phyloP scores from a whole-genome alignment of 1,284 basidiomycete species.

The Cutaneotrichosporon cutaneum region DNA sequence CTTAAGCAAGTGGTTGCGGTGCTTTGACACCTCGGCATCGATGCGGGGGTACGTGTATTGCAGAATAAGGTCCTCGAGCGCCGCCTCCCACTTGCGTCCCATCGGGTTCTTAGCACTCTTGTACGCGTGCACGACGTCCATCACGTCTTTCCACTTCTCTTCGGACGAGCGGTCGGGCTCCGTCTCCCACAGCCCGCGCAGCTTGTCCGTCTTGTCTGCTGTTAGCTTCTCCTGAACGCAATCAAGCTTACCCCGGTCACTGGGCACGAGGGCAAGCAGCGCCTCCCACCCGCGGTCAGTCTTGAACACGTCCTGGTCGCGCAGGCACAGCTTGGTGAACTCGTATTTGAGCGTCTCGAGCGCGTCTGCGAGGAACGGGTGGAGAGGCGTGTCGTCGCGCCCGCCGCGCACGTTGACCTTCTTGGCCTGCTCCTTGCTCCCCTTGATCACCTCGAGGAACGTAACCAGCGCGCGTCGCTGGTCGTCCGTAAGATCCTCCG shows the following conservation, averaged over 20 bases:
- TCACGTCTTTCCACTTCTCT: conserved; percentile 71
- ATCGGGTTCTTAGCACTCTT: neutral
- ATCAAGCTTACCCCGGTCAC: conserved; percentile 55
- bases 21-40: conserved; percentile 95
- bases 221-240: neutral
- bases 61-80: conserved; percentile 81
- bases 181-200: conserved; percentile 66
- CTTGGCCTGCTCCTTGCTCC: conserved; percentile 77
- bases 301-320: conserved; percentile 83
- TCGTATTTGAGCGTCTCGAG: conserved; percentile 59
- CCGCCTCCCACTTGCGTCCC: conserved; percentile 43
- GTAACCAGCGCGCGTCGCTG: conserved; percentile 81
- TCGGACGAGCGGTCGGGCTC: conserved; percentile 62
- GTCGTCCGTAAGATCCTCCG: conserved; percentile 86
- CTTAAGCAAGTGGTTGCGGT: conserved; percentile 96
- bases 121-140: neutral
- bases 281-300: conserved; percentile 69
- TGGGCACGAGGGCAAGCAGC: conserved; percentile 71
- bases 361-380: conserved; percentile 67
- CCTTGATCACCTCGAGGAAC: conserved; percentile 82
- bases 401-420: conserved; percentile 68
- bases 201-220: conserved; percentile 53
- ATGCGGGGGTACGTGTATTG: conserved; percentile 96
- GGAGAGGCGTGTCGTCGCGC: conserved; percentile 58
- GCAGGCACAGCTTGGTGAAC: conserved; percentile 72